A percentile compares a stretch with the other conserved stretches of the same genome.
These are phyloP conservation scores for Schizochytrium sp. DNA, from an alignment of 108 stramenopile genomes.

Conservation along the genomic window DNA sequence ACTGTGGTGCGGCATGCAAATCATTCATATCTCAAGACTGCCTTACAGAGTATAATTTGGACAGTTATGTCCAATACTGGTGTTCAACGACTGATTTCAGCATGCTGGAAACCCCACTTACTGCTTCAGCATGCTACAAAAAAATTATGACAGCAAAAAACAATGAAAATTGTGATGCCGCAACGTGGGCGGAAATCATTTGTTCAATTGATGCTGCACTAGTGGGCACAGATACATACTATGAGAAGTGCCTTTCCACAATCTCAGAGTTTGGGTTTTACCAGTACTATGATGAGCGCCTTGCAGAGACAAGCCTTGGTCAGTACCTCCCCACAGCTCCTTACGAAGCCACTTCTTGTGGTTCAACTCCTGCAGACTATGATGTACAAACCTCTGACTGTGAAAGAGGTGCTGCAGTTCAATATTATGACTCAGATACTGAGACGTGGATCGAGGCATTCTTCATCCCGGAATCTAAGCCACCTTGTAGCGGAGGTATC, in stretches of 20 bases:
- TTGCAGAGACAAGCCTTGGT: too few species aligned
- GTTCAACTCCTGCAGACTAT: too few species aligned
- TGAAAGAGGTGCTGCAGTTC: background rate
- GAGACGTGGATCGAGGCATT: slow-evolving; percentile 10
- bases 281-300: too few species aligned
- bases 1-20: background rate
- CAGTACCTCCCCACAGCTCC: too few species aligned
- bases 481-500: background rate
- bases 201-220: too few species aligned
- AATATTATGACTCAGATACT: background rate
- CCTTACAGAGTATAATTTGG: background rate
- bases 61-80: background rate
- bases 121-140: background rate
- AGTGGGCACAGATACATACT: too few species aligned
- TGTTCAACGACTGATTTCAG: slow-evolving; percentile 1
- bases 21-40: background rate
- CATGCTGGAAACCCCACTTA: background rate
- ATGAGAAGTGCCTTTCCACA: too few species aligned
- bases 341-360: too few species aligned
- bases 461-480: background rate
- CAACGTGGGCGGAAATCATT: too few species aligned
- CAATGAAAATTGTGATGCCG: too few species aligned
- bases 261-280: too few species aligned
- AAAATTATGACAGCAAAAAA: too few species aligned
- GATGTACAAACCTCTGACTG: background rate